phyloP scores from a whole-genome alignment of 352 stramenopile species.

The Lagenidium giganteum region DNA sequence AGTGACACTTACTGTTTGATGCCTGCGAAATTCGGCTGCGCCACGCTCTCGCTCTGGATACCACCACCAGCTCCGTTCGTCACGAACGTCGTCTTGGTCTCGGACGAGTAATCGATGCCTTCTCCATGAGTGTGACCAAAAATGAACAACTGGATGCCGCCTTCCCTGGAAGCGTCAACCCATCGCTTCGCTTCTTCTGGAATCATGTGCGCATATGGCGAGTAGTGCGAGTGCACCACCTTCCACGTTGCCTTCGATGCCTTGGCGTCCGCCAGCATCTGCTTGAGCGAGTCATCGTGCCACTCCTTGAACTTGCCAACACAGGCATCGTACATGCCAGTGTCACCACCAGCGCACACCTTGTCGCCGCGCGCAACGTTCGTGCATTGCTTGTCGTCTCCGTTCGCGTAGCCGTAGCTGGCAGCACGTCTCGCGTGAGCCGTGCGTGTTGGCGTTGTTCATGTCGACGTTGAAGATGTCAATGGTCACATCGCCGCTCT shows the following conservation, averaged over 20 bases:
- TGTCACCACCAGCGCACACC: slow-evolving; percentile 28
- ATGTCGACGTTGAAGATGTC: slow-evolving; percentile 62
- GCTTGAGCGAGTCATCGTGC: slow-evolving; percentile 37
- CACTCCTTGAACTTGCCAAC: slow-evolving; percentile 35
- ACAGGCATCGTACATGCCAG: slow-evolving; percentile 36
- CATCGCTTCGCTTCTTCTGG: too few relatives aligned
- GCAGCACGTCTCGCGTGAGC: slow-evolving; percentile 42
- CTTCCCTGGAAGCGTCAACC: too few relatives aligned
- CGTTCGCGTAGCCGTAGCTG: slow-evolving; percentile 48
- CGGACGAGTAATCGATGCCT: too few relatives aligned
- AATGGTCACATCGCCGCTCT: slow-evolving; percentile 35
- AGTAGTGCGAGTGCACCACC: slow-evolving; percentile 69
- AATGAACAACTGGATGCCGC: too few relatives aligned
- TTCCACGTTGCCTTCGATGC: slow-evolving; percentile 61
- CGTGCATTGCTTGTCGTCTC: slow-evolving; percentile 29
- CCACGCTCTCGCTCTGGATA: too few relatives aligned
- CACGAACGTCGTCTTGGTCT: too few relatives aligned
- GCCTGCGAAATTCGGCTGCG: slow-evolving; percentile 14
- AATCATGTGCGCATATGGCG: slow-evolving; percentile 47
- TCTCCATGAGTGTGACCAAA: too few relatives aligned
- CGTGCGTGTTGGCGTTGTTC: slow-evolving; percentile 48
- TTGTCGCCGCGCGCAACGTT: slow-evolving; percentile 33
- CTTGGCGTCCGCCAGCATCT: slow-evolving; percentile 32
- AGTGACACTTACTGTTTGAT: slow-evolving; percentile 9
- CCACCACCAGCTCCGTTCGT: too few relatives aligned